Percentiles rank a stretch among this genome's conserved stretches.
These are phyloP conservation scores for Hanseniaspora occidentalis DNA, from an alignment of 805 yeast species.

Conservation along the genomic window DNA sequence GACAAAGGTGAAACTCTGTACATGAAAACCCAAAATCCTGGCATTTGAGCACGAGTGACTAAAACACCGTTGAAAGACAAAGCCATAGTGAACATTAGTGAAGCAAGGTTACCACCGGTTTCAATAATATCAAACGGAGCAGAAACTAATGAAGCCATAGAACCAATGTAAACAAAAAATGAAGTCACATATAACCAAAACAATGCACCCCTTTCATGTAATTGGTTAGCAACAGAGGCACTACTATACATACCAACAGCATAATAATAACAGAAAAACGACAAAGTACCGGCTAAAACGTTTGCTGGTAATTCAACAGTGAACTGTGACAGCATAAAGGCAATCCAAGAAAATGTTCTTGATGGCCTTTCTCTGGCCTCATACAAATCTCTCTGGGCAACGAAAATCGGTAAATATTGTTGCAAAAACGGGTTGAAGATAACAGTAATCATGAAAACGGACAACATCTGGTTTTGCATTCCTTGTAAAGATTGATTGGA, in stretches of 20 bases:
- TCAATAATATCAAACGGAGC: conserved; percentile 49
- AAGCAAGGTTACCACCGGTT: conserved; percentile 51
- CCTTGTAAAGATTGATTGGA: conserved; percentile 53
- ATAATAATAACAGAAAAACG: conserved; percentile 54
- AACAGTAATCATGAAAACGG: conserved; percentile 56
- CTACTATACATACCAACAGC: conserved; percentile 56
- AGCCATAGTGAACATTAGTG: conserved; percentile 46
- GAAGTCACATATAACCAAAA: conserved; percentile 33
- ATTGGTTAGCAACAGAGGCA: conserved; percentile 38
- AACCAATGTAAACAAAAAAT: conserved; percentile 41
- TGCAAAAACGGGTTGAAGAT: conserved; percentile 44
- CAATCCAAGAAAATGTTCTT: conserved; percentile 54
- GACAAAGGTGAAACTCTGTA: conserved; percentile 31
- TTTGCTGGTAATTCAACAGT: conserved; percentile 60
- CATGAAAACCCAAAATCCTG: conserved; percentile 32
- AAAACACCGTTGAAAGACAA: conserved; percentile 72
- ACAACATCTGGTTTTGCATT: conserved; percentile 72
- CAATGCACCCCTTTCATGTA: conserved; percentile 44
- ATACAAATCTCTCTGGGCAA: conserved; percentile 49
- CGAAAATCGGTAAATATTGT: conserved; percentile 52
- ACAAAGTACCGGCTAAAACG: conserved; percentile 46
- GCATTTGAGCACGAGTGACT: conserved; percentile 37
- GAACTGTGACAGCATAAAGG: conserved; percentile 49
- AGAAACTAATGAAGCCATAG: conserved; percentile 45
- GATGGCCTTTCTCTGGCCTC: conserved; percentile 68